These are phyloP conservation scores for Boletellus sp. DNA, from an alignment of 768 basidiomycete species.

Conservation along the genomic window DNA sequence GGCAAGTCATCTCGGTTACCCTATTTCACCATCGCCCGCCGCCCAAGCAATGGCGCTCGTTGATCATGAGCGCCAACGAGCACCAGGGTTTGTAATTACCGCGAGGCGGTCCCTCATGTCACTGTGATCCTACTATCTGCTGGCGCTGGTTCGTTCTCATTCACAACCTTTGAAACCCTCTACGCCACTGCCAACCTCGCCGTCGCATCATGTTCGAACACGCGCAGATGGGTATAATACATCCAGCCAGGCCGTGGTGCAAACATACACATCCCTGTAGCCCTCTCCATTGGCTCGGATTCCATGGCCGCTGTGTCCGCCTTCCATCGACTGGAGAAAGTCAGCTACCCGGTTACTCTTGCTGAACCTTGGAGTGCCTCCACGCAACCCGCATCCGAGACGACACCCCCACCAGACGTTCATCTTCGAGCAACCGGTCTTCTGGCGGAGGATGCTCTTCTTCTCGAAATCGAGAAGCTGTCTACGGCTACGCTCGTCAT, in stretches of 20 bases:
- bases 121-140: neutral
- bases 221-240: slow-evolving; percentile 8
- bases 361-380: neutral
- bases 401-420: neutral
- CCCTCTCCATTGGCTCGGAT: no score
- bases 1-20: no score
- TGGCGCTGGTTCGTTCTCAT: neutral
- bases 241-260: neutral
- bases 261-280: neutral
- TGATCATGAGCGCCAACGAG: no score
- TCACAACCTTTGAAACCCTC: slow-evolving; percentile 10
- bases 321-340: neutral
- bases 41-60: no score
- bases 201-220: neutral
- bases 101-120: neutral
- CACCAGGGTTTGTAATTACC: neutral
- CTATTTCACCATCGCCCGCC: no score
- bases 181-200: neutral
- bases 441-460: slow-evolving; percentile 11
- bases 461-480: slow-evolving; percentile 14
- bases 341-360: neutral
- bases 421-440: neutral
- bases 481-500: slow-evolving; percentile 16
- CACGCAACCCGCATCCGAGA: neutral
- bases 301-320: slow-evolving; percentile 9